These are phyloP conservation scores for Echium plantagineum DNA, from an alignment of 257 asterid genomes.

Conservation along the genomic window DNA sequence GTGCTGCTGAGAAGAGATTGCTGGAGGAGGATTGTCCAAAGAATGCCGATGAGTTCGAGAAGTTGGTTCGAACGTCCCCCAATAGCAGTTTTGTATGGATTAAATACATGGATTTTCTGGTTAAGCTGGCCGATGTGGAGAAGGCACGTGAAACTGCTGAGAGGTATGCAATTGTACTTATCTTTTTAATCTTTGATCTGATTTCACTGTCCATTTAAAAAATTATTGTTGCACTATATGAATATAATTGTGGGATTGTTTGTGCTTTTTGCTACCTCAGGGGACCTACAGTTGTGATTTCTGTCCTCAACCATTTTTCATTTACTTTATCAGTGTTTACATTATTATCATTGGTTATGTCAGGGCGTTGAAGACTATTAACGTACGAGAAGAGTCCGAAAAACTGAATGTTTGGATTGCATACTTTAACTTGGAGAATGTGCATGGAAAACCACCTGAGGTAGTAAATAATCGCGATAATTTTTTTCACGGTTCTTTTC, in stretches of 20 bases:
- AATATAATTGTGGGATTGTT: neutral
- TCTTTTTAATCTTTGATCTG: neutral
- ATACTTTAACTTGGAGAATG: constrained; percentile 82
- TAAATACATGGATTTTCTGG: constrained; percentile 83
- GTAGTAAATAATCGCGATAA: constrained; percentile 21
- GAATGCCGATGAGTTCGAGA: constrained; percentile 84
- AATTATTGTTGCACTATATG: too few species aligned
- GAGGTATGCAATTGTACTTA: constrained; percentile 34
- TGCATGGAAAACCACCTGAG: constrained; percentile 87
- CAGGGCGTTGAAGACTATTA: constrained; percentile 91
- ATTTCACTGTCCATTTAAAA: neutral
- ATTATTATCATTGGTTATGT: constrained; percentile 3
- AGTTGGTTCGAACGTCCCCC: constrained; percentile 66
- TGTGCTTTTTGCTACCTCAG: neutral
- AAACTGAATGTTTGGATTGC: constrained; percentile 93
- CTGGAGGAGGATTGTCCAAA: constrained; percentile 65
- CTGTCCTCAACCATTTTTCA: too few species aligned
- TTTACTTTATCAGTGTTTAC: neutral
- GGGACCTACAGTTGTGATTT: too few species aligned
- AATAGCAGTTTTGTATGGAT: constrained; percentile 89
- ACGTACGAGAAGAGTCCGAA: constrained; percentile 78
- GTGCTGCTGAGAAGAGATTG: constrained; percentile 87
- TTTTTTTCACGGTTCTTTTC: neutral
- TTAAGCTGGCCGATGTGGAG: constrained; percentile 73
- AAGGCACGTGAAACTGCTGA: constrained; percentile 89